Conservation (phyloP, 2,329 filamentous ascomycete genomes). For the Cordyceps pruinosa region DNA sequence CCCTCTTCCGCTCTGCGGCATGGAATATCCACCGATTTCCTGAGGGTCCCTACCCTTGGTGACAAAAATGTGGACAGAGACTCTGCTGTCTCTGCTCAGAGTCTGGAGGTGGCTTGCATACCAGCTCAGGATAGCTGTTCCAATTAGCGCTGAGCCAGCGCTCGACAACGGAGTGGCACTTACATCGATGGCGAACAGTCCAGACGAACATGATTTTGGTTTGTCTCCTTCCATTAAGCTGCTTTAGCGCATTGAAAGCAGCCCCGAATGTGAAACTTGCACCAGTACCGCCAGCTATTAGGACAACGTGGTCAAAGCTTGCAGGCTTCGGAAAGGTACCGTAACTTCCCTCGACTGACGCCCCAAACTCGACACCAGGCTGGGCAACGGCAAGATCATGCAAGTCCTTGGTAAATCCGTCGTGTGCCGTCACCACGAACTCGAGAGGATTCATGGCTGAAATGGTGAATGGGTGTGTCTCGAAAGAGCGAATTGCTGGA, state of each 20-base stretch:
- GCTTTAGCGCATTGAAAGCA: constrained; percentile 30
- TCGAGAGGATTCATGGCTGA: constrained; percentile 45
- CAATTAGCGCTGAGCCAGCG: neutral
- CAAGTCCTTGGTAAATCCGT: constrained; percentile 52
- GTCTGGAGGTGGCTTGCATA: constrained; percentile 29
- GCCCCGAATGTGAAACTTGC: constrained; percentile 47
- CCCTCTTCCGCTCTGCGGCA: neutral
- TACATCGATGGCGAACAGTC: constrained; percentile 32
- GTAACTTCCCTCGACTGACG: constrained; percentile 54
- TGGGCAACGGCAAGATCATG: constrained; percentile 43
- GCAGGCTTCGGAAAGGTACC: constrained; percentile 47
- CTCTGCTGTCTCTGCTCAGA: constrained; percentile 23
- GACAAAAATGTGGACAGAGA: constrained; percentile 29
- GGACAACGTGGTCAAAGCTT: constrained; percentile 47
- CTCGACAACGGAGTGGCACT: constrained; percentile 14
- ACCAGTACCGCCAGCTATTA: constrained; percentile 55
- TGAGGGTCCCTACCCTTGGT: constrained; percentile 18
- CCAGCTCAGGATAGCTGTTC: constrained; percentile 30
- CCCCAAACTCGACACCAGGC: constrained; percentile 40
- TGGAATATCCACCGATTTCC: neutral
- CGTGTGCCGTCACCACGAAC: constrained; percentile 51
- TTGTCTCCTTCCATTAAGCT: constrained; percentile 15
- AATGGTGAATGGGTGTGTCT: constrained; percentile 60
- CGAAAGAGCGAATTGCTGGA: constrained; percentile 46
- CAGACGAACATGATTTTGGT: constrained; percentile 33